phyloP scores from a whole-genome alignment of 805 yeast genomes.

The Lipomyces orientalis region DNA sequence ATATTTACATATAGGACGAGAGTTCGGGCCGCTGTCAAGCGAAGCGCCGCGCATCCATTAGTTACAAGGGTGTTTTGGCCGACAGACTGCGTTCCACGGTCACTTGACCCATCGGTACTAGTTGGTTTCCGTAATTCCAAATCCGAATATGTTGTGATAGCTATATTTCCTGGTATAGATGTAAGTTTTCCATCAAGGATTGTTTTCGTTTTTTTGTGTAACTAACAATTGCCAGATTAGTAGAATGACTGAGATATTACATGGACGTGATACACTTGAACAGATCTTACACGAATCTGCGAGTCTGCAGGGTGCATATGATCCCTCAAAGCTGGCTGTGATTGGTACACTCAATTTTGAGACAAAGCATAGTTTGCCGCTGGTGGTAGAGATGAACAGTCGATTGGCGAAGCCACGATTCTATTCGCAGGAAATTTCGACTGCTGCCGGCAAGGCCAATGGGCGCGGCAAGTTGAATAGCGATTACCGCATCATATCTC shows the following conservation, averaged over 20 bases:
- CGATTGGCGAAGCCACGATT: constrained; percentile 7
- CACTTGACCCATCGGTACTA: constrained; percentile 24
- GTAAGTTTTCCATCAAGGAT: background rate
- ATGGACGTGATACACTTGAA: background rate
- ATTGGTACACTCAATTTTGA: constrained; percentile 27
- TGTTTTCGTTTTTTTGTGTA: background rate
- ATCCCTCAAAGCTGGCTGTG: constrained; percentile 24
- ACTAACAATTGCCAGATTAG: background rate
- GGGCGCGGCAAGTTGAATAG: background rate
- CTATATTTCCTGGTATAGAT: constrained; percentile 1
- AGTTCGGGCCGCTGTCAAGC: background rate
- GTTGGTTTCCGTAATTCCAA: constrained; percentile 38
- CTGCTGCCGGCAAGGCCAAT: background rate
- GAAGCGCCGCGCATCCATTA: constrained; percentile 5
- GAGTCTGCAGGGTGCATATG: constrained; percentile 7
- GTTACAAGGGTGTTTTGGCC: constrained; percentile 39
- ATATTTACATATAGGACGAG: constrained; percentile 18
- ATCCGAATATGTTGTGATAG: constrained; percentile 34
- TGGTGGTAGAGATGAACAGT: constrained; percentile 4
- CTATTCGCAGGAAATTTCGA: background rate
- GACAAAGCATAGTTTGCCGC: constrained; percentile 13
- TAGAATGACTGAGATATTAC: background rate
- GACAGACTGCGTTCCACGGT: constrained; percentile 14
- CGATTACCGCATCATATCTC: background rate
- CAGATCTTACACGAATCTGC: constrained; percentile 6